Conservation (phyloP, 1,139 yeast genomes). For the Hanseniaspora sp. region DNA sequence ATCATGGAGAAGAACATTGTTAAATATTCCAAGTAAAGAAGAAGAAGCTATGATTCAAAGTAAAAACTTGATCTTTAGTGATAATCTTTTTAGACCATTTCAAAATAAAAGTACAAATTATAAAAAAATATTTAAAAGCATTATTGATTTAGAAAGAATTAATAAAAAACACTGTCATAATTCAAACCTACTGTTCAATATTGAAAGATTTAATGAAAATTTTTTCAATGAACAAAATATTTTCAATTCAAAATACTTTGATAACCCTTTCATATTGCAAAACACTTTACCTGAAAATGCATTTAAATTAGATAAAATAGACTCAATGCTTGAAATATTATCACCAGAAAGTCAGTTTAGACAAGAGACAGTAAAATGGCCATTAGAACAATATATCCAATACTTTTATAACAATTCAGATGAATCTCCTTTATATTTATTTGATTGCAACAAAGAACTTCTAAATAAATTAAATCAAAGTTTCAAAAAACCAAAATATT, state of each 20-base stretch:
- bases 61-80: conserved; percentile 41
- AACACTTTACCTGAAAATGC: conserved; percentile 29
- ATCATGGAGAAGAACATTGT: conserved; percentile 60
- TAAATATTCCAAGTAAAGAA: conserved; percentile 31
- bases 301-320: conserved; percentile 63
- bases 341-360: conserved; percentile 52
- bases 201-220: conserved; percentile 36
- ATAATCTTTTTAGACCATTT: conserved; percentile 62
- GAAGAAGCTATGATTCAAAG: conserved; percentile 36
- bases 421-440: conserved; percentile 73
- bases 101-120: conserved; percentile 68
- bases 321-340: conserved; percentile 40
- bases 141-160: conserved; percentile 39
- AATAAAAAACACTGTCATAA: conserved; percentile 22
- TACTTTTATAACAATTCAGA: conserved; percentile 56
- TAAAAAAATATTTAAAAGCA: conserved; percentile 35
- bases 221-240: conserved; percentile 32
- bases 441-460: conserved; percentile 61
- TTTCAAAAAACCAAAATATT: conserved; percentile 45
- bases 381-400: conserved; percentile 46
- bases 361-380: conserved; percentile 81
- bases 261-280: conserved; percentile 59
- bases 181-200: conserved; percentile 26
- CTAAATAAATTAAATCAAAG: conserved; percentile 38
- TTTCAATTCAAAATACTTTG: conserved; percentile 40